Evolutionary conservation across 2,329 filamentous ascomycete species (phyloP), one percentile per base, ranked within the genome.

Genomic region (Xenoacremonium recifei): DNA sequence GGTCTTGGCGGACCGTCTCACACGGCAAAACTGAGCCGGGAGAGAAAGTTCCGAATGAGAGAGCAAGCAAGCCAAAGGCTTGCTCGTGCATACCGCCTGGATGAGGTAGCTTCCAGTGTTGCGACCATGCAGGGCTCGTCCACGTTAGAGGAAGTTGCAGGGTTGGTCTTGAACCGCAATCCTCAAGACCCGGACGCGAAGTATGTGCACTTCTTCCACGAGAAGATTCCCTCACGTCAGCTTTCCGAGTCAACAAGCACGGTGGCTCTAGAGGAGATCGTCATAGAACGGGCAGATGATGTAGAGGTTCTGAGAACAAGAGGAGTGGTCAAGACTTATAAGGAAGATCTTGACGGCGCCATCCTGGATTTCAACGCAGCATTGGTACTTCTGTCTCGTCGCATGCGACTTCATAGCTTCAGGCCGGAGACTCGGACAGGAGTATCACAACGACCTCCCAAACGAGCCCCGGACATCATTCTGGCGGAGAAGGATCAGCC

Each of bases 191-290:
- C 73, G 32, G 86, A 93, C 57, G 89, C 87, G 20, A 86, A 85
- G 63, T 93, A 93, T 60, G 89, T 93, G n/a, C 86, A 93, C 61
- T 93, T 92, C 68, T 95, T 95, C 64, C 87, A 92, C 66, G 87
- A 95, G 66, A 93, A 92, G 76, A 91, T 93, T 19, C 85, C 87
- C 2, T 86, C 82, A 30, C 72, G 85, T 31, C 82, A 85, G 60
- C 70, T 93, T 61, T 85, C 82, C 25, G 80, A 88, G 55, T 83
- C 77, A 54, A 91, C 87, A 7, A 84, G 79, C 48, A 65, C 91
- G 42, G 69, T 78, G 39, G 74, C 82, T 4, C 64, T 95, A 50
- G 73, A 83, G 59, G 77, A 87, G 27, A 80, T 92, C 42, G 83
- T 91, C 45, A 67, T 71, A 11, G 76, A 80, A 30, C 68, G 78